A percentile compares a stretch with the other conserved stretches of the same genome.
Conservation (phyloP, 305 asterid species). For the Fraxinus platypoda region DNA sequence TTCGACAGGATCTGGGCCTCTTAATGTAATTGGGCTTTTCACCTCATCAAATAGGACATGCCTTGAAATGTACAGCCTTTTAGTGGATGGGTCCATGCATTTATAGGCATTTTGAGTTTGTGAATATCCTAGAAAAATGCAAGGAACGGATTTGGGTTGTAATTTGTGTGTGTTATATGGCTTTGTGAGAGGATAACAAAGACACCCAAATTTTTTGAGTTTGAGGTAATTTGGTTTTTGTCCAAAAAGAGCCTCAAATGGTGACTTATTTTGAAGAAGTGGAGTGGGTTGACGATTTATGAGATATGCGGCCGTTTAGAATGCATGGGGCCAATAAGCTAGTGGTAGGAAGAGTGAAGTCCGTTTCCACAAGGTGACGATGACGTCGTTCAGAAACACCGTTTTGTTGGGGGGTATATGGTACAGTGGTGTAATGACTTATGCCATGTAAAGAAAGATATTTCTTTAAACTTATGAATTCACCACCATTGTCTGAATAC, state of each 20-base stretch:
- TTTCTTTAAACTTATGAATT: not conserved
- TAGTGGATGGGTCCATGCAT: not conserved
- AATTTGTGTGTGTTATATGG: not conserved
- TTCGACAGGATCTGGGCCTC: not conserved
- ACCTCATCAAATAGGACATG: not conserved
- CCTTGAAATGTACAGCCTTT: not conserved
- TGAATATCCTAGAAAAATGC: not conserved
- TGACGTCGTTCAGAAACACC: not conserved
- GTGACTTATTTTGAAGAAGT: not conserved
- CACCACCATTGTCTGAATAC: conserved; percentile 1
- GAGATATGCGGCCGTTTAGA: not conserved
- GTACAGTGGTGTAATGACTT: not conserved
- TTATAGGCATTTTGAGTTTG: not conserved
- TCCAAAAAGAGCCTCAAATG: not conserved
- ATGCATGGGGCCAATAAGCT: not conserved
- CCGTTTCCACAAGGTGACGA: not conserved
- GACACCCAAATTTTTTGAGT: not conserved
- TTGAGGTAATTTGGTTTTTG: not conserved
- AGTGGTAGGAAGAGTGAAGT: not conserved
- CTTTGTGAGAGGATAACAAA: not conserved
- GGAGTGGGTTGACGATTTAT: not conserved
- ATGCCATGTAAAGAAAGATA: not conserved
- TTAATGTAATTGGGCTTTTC: not conserved
- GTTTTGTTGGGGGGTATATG: not conserved
- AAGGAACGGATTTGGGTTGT: not conserved